Percentiles rank a stretch among this genome's conserved stretches.
Conservation (phyloP, 1,139 yeast species). For the Scheffersomyces titani region DNA sequence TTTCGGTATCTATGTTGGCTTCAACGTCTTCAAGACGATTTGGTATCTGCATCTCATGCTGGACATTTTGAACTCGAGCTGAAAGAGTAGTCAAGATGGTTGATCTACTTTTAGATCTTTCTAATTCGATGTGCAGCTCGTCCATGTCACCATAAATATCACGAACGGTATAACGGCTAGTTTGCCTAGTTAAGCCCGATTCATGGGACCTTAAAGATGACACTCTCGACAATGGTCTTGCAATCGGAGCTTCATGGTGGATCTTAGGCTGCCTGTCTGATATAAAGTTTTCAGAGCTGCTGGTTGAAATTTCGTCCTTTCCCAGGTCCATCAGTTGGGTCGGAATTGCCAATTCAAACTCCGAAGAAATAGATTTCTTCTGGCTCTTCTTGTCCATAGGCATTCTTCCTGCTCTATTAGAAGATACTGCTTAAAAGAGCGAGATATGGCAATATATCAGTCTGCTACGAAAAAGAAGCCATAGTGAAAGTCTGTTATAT, state of each 20-base stretch:
- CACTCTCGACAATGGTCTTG: not conserved
- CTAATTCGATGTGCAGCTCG: slow-evolving; percentile 29
- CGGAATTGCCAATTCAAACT: not conserved
- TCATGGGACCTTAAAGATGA: not conserved
- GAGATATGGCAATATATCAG: not conserved
- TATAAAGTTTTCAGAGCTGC: not conserved
- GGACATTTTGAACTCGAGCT: slow-evolving; percentile 19
- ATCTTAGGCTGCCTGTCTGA: not conserved
- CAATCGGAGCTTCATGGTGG: not conserved
- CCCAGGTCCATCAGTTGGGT: not conserved
- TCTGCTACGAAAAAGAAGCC: not conserved
- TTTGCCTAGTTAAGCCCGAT: not conserved
- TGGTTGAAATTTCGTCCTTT: not conserved
- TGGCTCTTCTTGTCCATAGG: not conserved
- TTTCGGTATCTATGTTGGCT: slow-evolving; percentile 6
- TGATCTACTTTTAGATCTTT: slow-evolving; percentile 37
- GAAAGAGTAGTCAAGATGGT: slow-evolving; percentile 41
- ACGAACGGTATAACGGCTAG: slow-evolving; percentile 11
- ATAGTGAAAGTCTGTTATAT: not conserved
- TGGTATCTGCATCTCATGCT: slow-evolving; percentile 9
- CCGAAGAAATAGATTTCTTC: not conserved
- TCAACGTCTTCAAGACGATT: slow-evolving; percentile 8
- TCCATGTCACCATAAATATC: slow-evolving; percentile 22
- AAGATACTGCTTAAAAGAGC: not conserved
- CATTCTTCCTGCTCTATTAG: not conserved